phyloP scores from a whole-genome alignment of 2,329 filamentous ascomycete species.

The Aspergillus amoenus region DNA sequence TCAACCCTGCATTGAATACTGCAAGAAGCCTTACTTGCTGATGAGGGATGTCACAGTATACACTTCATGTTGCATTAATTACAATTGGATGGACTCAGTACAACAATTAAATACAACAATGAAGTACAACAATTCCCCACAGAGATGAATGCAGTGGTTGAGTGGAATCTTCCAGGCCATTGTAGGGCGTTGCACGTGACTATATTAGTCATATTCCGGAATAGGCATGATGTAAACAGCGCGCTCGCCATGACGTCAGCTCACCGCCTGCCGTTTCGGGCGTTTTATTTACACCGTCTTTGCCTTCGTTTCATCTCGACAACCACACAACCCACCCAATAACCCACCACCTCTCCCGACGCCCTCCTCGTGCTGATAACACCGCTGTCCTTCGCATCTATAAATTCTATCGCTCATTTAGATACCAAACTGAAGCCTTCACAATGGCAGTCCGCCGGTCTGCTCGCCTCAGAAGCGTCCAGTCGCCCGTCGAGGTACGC shows the following conservation, averaged over 20 bases:
- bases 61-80: no score
- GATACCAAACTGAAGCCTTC: not conserved
- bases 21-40: no score
- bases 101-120: no score
- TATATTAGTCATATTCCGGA: not conserved
- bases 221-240: conserved; percentile 9
- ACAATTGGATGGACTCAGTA: no score
- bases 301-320: not conserved
- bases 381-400: no score
- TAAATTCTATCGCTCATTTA: no score
- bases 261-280: conserved; percentile 10
- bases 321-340: not conserved
- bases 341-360: not conserved
- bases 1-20: no score
- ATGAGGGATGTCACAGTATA: no score
- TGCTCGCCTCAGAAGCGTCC: conserved; percentile 37
- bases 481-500: conserved; percentile 35
- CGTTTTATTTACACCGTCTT: conserved; percentile 10
- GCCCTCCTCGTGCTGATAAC: not conserved
- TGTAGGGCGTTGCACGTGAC: not conserved
- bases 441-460: conserved; percentile 42
- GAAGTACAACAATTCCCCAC: no score
- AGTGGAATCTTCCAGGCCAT: no score
- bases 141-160: no score
- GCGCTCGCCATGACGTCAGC: conserved; percentile 3